Conservation (phyloP, 257 asterid species). For the Dorcoceras hygrometricum region DNA sequence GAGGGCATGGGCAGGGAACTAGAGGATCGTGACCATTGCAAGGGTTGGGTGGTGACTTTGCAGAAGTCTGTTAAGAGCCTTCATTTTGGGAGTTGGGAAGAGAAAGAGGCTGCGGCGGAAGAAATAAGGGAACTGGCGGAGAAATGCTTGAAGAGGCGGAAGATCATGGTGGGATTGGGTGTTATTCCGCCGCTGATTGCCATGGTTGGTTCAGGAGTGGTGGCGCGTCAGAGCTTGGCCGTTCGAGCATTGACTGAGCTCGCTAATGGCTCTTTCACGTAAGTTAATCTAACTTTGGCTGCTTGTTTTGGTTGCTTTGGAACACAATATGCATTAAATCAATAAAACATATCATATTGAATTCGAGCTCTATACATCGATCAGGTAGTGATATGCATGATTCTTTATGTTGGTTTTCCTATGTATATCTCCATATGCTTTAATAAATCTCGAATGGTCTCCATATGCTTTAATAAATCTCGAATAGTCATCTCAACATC, state of each 20-base stretch:
- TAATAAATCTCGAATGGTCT: no score
- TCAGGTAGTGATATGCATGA: no score
- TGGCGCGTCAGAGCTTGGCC: slow-evolving; percentile 43
- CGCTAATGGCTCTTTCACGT: slow-evolving; percentile 61
- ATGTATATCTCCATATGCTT: no score
- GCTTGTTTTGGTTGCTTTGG: no score
- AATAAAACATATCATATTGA: no score
- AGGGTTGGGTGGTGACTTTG: slow-evolving; percentile 34
- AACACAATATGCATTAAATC: no score
- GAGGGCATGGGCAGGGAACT: slow-evolving; percentile 21
- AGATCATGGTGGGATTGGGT: slow-evolving; percentile 56
- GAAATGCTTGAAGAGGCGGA: slow-evolving; percentile 41
- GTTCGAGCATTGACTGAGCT: slow-evolving; percentile 49
- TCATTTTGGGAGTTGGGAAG: slow-evolving; percentile 63
- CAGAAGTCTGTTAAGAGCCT: slow-evolving; percentile 55
- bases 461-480: no score
- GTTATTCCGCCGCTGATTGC: slow-evolving; percentile 64
- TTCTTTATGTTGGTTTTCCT: no score
- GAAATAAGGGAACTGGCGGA: slow-evolving; percentile 48
- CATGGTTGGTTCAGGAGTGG: slow-evolving; percentile 50
- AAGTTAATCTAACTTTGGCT: slow-evolving; percentile 23
- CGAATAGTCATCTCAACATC: neutral
- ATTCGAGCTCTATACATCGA: no score
- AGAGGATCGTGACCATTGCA: neutral
- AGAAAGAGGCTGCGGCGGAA: slow-evolving; percentile 48